Evolutionary conservation across 2,329 filamentous ascomycete species (phyloP).

Genomic region (Fusarium gaditjirri): DNA sequence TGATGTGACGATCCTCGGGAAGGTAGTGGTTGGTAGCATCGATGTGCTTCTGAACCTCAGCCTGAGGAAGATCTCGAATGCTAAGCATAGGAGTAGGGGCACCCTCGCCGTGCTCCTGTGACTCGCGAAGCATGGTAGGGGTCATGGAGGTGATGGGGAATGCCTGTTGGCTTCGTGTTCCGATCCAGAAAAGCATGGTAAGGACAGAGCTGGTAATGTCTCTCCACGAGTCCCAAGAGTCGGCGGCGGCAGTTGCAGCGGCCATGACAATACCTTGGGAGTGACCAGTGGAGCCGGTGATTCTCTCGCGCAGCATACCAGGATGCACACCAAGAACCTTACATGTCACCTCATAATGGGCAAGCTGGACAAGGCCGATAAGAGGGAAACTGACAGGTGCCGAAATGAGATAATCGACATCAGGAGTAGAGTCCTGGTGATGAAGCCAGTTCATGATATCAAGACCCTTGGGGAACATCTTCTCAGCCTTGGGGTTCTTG

Average conservation of each 20-base stretch:
- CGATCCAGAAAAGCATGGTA: conserved; percentile 98
- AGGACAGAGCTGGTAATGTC: conserved; percentile 82
- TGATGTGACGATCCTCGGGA: conserved; percentile 90
- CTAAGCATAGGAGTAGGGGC: conserved; percentile 96
- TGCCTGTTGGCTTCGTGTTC: conserved; percentile 94
- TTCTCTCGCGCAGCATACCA: conserved; percentile 84
- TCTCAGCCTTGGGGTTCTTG: conserved; percentile 85
- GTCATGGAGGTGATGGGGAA: conserved; percentile 95
- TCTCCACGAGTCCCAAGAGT: conserved; percentile 92
- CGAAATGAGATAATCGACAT: conserved; percentile 93
- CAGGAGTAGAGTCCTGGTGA: conserved; percentile 87
- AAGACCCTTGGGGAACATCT: conserved; percentile 96
- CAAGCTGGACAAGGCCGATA: conserved; percentile 95
- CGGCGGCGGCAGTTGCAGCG: conserved; percentile 87
- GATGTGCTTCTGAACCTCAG: conserved; percentile 94
- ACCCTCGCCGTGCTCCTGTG: conserved; percentile 94
- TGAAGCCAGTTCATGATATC: conserved; percentile 95
- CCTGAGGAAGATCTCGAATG: conserved; percentile 88
- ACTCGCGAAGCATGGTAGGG: conserved; percentile 90
- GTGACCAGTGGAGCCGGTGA: conserved; percentile 92
- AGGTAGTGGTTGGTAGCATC: conserved; percentile 97
- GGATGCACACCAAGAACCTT: conserved; percentile 90
- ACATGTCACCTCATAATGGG: conserved; percentile 95
- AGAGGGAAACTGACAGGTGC: conserved; percentile 95
- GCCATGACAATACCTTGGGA: conserved; percentile 97